These are phyloP conservation scores for Neurospora cerealis DNA, from an alignment of 495 filamentous ascomycete genomes.

Conservation along the genomic window DNA sequence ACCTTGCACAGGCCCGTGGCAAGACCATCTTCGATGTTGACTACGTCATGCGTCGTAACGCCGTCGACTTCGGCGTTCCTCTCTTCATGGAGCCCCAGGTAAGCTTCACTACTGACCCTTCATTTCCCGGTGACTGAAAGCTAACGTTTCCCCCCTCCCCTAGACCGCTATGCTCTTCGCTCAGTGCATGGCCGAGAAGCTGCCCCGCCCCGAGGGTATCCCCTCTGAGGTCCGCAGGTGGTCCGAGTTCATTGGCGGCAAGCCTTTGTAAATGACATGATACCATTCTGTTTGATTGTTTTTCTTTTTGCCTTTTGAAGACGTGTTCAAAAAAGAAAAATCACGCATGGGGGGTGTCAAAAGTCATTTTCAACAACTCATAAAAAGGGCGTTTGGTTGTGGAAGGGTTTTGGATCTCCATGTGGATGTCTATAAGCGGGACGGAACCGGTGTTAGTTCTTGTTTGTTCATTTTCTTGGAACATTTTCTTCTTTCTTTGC, in stretches of 20 bases:
- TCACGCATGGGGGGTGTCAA: neutral
- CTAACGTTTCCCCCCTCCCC: conserved; percentile 11
- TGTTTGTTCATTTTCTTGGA: neutral
- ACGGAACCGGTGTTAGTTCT: neutral
- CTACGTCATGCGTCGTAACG: conserved; percentile 97
- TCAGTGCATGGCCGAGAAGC: conserved; percentile 90
- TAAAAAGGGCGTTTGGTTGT: neutral
- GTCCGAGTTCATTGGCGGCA: conserved; percentile 89
- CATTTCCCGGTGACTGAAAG: conserved; percentile 6
- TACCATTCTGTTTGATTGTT: conserved; percentile 2
- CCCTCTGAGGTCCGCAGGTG: conserved; percentile 85
- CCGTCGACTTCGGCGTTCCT: conserved; percentile 95
- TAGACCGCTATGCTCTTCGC: conserved; percentile 94
- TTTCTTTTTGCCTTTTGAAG: neutral
- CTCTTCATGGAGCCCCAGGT: conserved; percentile 99
- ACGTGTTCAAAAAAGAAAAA: conserved; percentile 3
- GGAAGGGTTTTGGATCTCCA: neutral
- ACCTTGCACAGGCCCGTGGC: conserved; percentile 73
- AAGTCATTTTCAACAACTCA: neutral
- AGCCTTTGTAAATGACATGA: conserved; percentile 58
- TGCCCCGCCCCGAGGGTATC: conserved; percentile 72
- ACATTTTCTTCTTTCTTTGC: conserved; percentile 1
- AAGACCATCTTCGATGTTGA: conserved; percentile 85
- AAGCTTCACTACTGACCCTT: conserved; percentile 24
- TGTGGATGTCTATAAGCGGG: neutral